Conservation (phyloP, 2,329 filamentous ascomycete species). For the Aspergillus sergii region DNA sequence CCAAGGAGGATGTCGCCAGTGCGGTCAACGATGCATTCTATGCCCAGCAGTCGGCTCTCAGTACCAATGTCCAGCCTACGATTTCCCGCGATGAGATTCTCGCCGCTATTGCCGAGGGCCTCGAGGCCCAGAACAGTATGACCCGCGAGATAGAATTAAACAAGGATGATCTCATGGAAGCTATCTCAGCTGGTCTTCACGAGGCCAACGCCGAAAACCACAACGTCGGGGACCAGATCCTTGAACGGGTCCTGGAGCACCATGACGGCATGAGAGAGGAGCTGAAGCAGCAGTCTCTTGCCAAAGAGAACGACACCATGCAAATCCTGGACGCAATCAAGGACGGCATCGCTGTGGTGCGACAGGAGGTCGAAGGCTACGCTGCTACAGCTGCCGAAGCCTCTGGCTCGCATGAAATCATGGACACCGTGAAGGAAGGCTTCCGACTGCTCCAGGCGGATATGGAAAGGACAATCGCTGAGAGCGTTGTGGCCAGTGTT, state of each 20-base stretch:
- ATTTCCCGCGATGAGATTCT: slow-evolving; percentile 59
- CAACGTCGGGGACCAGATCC: slow-evolving; percentile 59
- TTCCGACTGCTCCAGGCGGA: slow-evolving; percentile 64
- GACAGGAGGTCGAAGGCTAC: slow-evolving; percentile 78
- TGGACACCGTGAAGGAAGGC: slow-evolving; percentile 67
- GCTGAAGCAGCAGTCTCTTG: slow-evolving; percentile 77
- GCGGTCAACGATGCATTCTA: slow-evolving; percentile 37
- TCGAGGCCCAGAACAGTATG: slow-evolving; percentile 51
- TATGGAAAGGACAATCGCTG: slow-evolving; percentile 55
- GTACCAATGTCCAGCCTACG: slow-evolving; percentile 40
- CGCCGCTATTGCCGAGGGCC: slow-evolving; percentile 60
- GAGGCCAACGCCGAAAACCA: slow-evolving; percentile 55
- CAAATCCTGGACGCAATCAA: slow-evolving; percentile 86
- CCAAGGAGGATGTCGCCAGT: slow-evolving; percentile 33
- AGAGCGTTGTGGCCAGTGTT: slow-evolving; percentile 39
- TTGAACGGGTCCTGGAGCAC: slow-evolving; percentile 61
- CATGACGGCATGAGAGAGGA: slow-evolving; percentile 64
- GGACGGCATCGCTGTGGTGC: slow-evolving; percentile 80
- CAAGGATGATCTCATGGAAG: slow-evolving; percentile 59
- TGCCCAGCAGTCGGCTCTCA: slow-evolving; percentile 32
- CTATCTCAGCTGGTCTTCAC: slow-evolving; percentile 59
- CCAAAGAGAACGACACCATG: slow-evolving; percentile 79
- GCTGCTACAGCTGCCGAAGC: slow-evolving; percentile 72
- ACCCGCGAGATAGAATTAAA: slow-evolving; percentile 63
- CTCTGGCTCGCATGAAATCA: slow-evolving; percentile 74